Evolutionary conservation across 2,329 filamentous ascomycete genomes (phyloP), one percentile per base, ranked within the genome.

Genomic region (Ilyonectria robusta): DNA sequence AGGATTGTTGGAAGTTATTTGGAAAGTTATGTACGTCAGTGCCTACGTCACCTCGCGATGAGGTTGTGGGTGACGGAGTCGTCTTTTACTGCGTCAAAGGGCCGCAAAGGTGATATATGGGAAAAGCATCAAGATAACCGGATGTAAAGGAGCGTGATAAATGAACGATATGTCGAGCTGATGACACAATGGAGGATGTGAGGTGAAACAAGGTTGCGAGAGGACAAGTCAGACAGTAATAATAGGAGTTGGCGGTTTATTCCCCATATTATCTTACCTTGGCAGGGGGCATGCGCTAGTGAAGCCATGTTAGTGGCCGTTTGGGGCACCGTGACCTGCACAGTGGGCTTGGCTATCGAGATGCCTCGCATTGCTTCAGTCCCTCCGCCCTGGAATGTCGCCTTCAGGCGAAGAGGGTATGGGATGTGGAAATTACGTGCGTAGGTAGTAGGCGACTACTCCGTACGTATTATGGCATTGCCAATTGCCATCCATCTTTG

Each of bases 171-270:
- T 17, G 50, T 31, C 26, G 19, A 57, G 46, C 15, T 47, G 21
- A 10, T 33, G 42, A 40, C 56, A 37, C 13, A 51, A 40, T 47
- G 48, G 37, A 23, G 44, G 56, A 68, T 59, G 66, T 55, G 66
- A 56, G 29, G 61, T 72, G 65, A 74, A 72, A 73, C 71, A 73
- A 66, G 65, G 51, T 37, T n/a, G 60, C 37, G 64, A 75, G 71
- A 75, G 72, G 71, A 75, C 72, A 75, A 67, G 67, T 72, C 71
- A 75, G 71, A 67, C 62, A 40, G 47, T 42, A 66, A 44, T 51
- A 51, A 50, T 70, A 72, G 62, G 69, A 74, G 72, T 70, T 65
- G 68, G 66, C 50, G 50, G 65, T 53, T 55, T 58, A 62, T 56
- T 57, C 66, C 68, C 59, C 62, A 69, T 70, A 66, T 70, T 74